Base-by-base conservation (phyloP, 148 eudicot genomes). In the Bassia scoparia region DNA sequence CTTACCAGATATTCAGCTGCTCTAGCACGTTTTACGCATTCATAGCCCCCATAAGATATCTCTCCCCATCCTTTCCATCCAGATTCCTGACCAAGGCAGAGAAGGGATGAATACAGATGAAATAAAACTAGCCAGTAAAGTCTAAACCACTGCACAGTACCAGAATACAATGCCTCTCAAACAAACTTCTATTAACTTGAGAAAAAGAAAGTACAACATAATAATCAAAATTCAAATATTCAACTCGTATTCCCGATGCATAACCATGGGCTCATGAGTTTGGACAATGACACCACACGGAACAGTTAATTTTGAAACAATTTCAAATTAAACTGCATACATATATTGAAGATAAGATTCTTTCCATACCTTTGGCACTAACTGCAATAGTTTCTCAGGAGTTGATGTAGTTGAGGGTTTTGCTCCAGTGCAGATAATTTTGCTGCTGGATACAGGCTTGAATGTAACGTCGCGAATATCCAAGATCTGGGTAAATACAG, bases 51-150 rank as follows among this genome's bases (percentile, higher is more conserved):
- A 81, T 89, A 96, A 46, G 99, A 96, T 81, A 96, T 90, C 81
- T 96, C 99, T 78, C 96, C 99, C 99, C 99, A 96, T 43, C 96
- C 99, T 85, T 88, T 96, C 99, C 99, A 96, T 77, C 99, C 99
- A 79, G 74, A 72, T 69, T 89, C 94, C 99, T 95, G 71, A 43
- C 60, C 31, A 43, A 75, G 26, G 64, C 31, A 71, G 52, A 30
- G 33, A 35, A 23, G 44, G 21, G 13, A 37, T 53, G 8, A 21
- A 54, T 48, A 56, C 31, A 16, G 13, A 26, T 24, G 37, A 17
- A 48, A 48, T 18, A 31, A 13, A 18, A 29, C 41, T 7, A 63
- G 43, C 34, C 34, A 37, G 20, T 37, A 35, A 35, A 35, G 12
- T 10, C 20, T 62, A 7, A 26, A 35, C 4, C 34, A 21, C n/a